Base-by-base conservation (phyloP, 495 filamentous ascomycete genomes). In the Friedmanniomyces endolithicus region DNA sequence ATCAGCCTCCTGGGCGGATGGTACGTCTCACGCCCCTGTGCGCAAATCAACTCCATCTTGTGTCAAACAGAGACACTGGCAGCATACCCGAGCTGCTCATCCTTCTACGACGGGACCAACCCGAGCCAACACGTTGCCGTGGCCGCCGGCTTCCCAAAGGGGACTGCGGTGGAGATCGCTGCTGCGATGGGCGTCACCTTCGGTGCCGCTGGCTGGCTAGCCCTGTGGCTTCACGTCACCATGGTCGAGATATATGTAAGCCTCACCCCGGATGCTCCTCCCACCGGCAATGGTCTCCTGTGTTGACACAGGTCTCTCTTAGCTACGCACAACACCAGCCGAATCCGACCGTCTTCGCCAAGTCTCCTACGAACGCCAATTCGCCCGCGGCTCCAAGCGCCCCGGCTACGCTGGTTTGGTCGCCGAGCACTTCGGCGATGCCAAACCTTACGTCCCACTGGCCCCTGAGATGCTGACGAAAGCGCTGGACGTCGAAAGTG, bases 331-430 rank as follows among this genome's bases (percentile, higher is more conserved):
- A 4, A 52, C 49, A 24, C 49, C 49, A 22, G 33, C 33, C 23
- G 75, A 81, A 60, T 60, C 59, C 12, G 67, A 75, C 45, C 64
- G 75, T 14, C 57, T 80, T 34, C 64, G 75, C 20, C 60, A 68
- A 25, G 65, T 77, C 0, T 74, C 69, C 8, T 79, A 79, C 52
- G 67, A 76, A 50, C 63, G 70, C 41, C 78, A 80, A 60, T 41
- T 78, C 16, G 73, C 74, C 56, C 66, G 66, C 0, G 78, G 77
- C 0, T 68, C 72, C 60, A 63, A 63, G n/a, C 63, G 72, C 45
- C 70, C 78, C 0, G 77, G 74, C 2, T 69, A 65, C 43, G 65
- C 68, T 11, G 78, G 78, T 1, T 62, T 75, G 45, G 74, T 69
- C 12, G 59, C 56, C 8, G 71, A 77, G 53, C 65, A 65, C 14